Evolutionary conservation across 192 early-diverging fungal genomes (phyloP), one percentile per base, ranked within the genome.

Genomic region (Lunasporangiospora selenospora): DNA sequence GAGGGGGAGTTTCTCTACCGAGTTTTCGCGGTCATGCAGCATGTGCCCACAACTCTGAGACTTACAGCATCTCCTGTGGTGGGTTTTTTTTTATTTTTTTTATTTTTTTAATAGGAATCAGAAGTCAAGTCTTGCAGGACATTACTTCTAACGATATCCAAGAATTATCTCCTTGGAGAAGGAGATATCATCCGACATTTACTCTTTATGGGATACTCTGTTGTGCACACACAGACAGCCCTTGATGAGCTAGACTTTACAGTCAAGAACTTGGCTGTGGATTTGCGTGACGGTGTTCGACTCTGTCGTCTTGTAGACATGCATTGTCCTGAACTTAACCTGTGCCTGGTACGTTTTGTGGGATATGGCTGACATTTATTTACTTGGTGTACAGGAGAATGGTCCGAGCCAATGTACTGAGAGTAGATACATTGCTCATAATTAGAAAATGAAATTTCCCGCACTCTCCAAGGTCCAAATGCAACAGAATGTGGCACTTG

Each of bases 401-500:
- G n/a, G n/a, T n/a, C n/a, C n/a, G n/a, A n/a, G n/a, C n/a, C n/a
- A n/a, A n/a, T n/a, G n/a, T n/a, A n/a, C n/a, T n/a, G n/a, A 52
- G 34, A 24, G 6, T 9, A 36, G 10, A 36, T 10, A 13, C 7
- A 5, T 23, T 39, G 27, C n/a, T 43, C 15, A 18, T 1, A 19
- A 18, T 16, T 53, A 77, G 64, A 67, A 71, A 54, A 67, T 77
- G 61, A 67, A 69, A 54, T 69, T 69, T 26, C 76, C 76, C 18
- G 66, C 65, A 3, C 60, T 69, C 4, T 67, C 76, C 15, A 67
- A 69, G 37, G 21, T 67, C 8, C 76, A 77, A n/a, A 67, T 70
- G 76, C 66, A 70, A 23, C 65, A 77, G 36, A 77, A 77, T 26
- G 76, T 77, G 34, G 64, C 31, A 16, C n/a, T 77, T 8, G 76